Conservation (phyloP, 441 rosid species). For the Manihot esculenta region DNA sequence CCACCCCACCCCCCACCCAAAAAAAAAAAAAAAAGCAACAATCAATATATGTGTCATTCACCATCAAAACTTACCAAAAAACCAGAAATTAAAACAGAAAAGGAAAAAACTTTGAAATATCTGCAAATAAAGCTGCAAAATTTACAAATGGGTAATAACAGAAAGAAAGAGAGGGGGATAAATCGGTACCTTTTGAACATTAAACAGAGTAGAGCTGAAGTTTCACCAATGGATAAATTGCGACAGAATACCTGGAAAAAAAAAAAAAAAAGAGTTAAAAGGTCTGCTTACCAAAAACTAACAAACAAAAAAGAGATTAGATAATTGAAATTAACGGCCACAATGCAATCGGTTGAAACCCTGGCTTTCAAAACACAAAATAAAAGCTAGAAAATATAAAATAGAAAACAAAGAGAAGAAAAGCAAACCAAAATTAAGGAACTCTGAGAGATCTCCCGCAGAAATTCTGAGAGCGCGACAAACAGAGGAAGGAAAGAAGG, state of each 20-base stretch:
- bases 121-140: conserved; percentile 3
- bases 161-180: not conserved
- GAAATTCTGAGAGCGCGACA: not conserved
- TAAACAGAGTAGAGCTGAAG: conserved; percentile 14
- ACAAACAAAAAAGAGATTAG: not conserved
- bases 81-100: not conserved
- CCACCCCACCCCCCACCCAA: too few species aligned
- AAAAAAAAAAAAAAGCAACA: not conserved
- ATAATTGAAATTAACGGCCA: not conserved
- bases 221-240: not conserved
- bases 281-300: not conserved
- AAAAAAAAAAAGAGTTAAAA: not conserved
- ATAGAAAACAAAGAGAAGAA: too few species aligned
- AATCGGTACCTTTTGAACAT: conserved; percentile 8
- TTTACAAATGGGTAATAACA: not conserved
- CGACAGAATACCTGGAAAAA: not conserved
- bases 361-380: not conserved
- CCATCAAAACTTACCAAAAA: not conserved
- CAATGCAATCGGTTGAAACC: not conserved
- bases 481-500: not conserved
- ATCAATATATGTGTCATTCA: not conserved
- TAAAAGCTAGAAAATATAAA: too few species aligned
- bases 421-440: not conserved
- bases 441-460: conserved; percentile 5
- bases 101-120: not conserved